Base-by-base conservation (phyloP, 257 asterid genomes). In the Solanum okadae region DNA sequence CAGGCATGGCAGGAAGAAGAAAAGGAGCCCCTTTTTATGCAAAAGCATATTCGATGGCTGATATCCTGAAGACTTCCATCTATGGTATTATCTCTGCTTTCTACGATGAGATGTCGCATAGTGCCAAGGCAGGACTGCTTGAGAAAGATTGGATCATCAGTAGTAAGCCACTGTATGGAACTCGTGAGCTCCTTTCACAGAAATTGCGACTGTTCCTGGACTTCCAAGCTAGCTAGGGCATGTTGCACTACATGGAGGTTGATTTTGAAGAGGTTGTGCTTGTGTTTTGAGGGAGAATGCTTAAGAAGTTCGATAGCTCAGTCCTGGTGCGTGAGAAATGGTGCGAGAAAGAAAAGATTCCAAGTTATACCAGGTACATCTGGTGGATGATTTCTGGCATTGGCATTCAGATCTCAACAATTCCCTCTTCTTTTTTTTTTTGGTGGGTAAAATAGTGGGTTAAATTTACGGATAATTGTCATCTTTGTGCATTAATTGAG, bases 131-230 rank as follows among this genome's bases (percentile, higher is more conserved):
- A 6, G 98, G 97, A 68, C 89, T 88, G 89, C 94, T 97, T 33
- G 98, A 96, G 90, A 97, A 94, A 89, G 98, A 96, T 61, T 97
- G 99, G 99, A 92, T 95, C 86, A 88, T 89, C 73, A 89, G 91
- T 33, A 86, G 93, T 85, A 97, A 97, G 90, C 98, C 95, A 67
- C 88, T 92, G 6, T 97, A 93, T 86, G 99, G 98, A 72, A 91
- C 95, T 35, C 93, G 83, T 0, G 99, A 97, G 89, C 98, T 96
- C 87, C 98, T 97, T 84, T 83, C 90, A 23, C 98, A 96, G 92
- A 97, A 97, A 88, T 87, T 96, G 91, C 93, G 92, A 25, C 91
- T 93, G 71, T 97, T 96, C 93, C 90, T 95, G 93, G 98, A 96
- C 88, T 94, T 91, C 87, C 96, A 90, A 92, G 98, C 98, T 81